These are phyloP conservation scores for Plantago major DNA, from an alignment of 257 asterid species.

Conservation along the genomic window DNA sequence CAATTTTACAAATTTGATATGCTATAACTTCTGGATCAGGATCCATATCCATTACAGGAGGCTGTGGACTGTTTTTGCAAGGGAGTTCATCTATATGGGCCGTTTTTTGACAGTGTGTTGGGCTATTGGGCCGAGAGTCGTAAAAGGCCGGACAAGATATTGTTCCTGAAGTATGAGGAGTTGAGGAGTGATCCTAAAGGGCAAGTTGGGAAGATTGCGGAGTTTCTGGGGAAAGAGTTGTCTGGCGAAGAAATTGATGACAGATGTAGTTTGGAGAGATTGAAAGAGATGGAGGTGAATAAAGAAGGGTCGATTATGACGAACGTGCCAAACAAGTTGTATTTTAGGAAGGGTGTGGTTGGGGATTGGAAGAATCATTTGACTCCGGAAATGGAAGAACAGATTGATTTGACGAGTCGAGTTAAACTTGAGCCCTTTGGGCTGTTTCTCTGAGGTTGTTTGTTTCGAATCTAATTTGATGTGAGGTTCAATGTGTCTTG, in stretches of 20 bases:
- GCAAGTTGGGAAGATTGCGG: constrained; percentile 31
- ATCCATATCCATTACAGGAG: constrained; percentile 23
- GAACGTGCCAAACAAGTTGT: constrained; percentile 30
- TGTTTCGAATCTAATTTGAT: neutral
- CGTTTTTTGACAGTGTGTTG: constrained; percentile 32
- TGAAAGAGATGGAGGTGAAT: constrained; percentile 42
- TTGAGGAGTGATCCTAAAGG: constrained; percentile 29
- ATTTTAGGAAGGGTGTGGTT: constrained; percentile 36
- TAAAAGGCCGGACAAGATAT: constrained; percentile 30
- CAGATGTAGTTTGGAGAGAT: constrained; percentile 43
- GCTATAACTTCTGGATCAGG: neutral
- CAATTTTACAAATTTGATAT: no score
- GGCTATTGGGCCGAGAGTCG: constrained; percentile 35
- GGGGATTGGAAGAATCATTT: constrained; percentile 38
- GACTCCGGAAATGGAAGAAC: constrained; percentile 32
- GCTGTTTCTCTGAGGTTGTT: constrained; percentile 23
- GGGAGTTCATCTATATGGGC: constrained; percentile 32
- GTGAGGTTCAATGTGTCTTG: no score
- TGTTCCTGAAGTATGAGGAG: constrained; percentile 42
- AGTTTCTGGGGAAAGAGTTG: constrained; percentile 35
- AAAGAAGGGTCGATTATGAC: constrained; percentile 22
- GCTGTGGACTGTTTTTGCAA: constrained; percentile 31
- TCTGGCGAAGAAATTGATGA: constrained; percentile 26
- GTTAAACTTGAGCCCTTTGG: constrained; percentile 29
- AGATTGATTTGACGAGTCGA: constrained; percentile 23